Evolutionary conservation across 148 eudicot species (phyloP).

Genomic region (Rhododendron simsii): DNA sequence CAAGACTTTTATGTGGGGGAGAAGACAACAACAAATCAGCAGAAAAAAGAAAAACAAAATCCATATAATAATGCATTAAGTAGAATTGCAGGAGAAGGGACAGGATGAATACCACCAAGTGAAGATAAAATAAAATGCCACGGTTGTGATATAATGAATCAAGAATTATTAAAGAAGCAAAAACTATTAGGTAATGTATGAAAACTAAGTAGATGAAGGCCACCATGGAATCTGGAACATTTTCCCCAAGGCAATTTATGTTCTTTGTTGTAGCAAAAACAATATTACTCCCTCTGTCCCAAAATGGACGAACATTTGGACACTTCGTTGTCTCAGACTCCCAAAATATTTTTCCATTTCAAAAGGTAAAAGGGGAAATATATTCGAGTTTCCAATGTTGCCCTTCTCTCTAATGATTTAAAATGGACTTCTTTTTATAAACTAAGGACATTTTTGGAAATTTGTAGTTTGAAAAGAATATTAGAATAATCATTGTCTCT

Average conservation of each 20-base stretch:
- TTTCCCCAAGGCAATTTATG: neutral
- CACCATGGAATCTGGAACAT: neutral
- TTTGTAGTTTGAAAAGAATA: neutral
- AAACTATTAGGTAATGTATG: neutral
- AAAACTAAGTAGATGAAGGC: neutral
- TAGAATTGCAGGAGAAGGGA: neutral
- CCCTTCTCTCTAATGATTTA: neutral
- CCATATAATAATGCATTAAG: neutral
- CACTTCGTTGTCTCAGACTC: neutral
- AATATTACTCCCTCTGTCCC: neutral
- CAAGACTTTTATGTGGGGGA: neutral
- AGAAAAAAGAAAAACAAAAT: neutral
- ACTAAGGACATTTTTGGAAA: neutral
- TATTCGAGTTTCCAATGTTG: neutral
- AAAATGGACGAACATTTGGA: neutral
- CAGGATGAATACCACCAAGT: neutral
- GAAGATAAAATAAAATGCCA: neutral
- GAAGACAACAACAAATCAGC: neutral
- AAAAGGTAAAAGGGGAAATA: neutral
- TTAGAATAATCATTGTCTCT: neutral
- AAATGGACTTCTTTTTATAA: neutral
- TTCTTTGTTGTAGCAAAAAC: neutral
- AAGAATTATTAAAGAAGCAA: neutral
- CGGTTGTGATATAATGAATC: neutral
- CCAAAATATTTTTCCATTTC: neutral